phyloP scores from a whole-genome alignment of 331 rosid species.

The Arachis monticola region DNA sequence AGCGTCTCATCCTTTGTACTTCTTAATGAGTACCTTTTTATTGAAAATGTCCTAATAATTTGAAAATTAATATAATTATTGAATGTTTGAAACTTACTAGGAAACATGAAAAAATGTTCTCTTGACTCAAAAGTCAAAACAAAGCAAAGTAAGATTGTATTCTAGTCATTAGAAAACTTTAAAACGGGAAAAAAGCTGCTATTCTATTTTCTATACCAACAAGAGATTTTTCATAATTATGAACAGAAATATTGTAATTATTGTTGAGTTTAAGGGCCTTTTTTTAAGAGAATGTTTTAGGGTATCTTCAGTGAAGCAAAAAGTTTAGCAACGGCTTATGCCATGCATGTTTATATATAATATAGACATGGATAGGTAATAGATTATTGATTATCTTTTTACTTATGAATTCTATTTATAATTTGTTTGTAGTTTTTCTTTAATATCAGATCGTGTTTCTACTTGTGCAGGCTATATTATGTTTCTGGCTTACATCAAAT shows the following conservation, averaged over 20 bases:
- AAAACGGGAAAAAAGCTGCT: too few relatives aligned
- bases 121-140: not conserved
- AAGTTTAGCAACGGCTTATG: not conserved
- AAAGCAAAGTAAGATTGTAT: not conserved
- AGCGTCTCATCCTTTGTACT: not conserved
- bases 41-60: not conserved
- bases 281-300: too few relatives aligned
- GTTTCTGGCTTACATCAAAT: conserved; percentile 92
- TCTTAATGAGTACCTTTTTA: not conserved
- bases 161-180: not conserved
- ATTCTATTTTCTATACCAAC: not conserved
- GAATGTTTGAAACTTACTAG: conserved; percentile 7
- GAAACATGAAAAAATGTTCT: not conserved
- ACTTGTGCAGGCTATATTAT: conserved; percentile 85
- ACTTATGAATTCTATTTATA: not conserved
- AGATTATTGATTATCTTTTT: not conserved
- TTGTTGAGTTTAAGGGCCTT: not conserved
- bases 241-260: not conserved
- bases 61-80: not conserved
- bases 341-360: not conserved
- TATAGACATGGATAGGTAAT: not conserved
- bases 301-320: not conserved
- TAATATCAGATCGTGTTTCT: conserved; percentile 20
- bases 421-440: conserved; percentile 7
- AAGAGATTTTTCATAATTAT: not conserved